Evolutionary conservation across 1,284 basidiomycete genomes (phyloP), one percentile per base, ranked within the genome.

Genomic region (Moniliophthora roreri): DNA sequence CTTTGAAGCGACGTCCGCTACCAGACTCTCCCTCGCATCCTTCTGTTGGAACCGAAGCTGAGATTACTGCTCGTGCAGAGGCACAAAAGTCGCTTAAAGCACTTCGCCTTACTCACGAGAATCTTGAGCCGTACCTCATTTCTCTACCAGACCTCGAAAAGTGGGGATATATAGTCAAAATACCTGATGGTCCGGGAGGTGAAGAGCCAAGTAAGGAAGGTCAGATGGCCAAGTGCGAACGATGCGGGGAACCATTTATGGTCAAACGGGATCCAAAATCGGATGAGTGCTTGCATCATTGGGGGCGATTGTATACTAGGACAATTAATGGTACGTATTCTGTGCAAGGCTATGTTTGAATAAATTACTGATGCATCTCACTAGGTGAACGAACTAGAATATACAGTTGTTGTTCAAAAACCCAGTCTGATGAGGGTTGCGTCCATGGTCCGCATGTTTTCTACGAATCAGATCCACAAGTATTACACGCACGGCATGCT

Each of bases 11-110:
- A 60, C 84, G 95, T 0, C 66, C 79, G 0, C 65, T 75, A 3
- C 92, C 93, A 1, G 79, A 80, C 46, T 75, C 76, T 1, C 61
- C 80, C 18, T 73, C 77, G 1, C 88, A 93, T 63, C 76, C 82
- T 0, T 94, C 91, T 3, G 82, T 95, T 23, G 94, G 95, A 3
- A 95, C 93, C 0, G 83, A 93, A 52, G 79, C 71, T 9, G 84
- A 91, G 13, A 71, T 90, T 28, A 71, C 74, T 9, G 74, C 75
- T 11, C 84, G 86, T 15, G 70, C 70, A 28, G 85, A 87, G 58
- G 75, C 78, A 8, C 79, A 77, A 36, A 87, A 86, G 56, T 75
- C 81, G 23, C 69, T 86, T 2, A 68, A 80, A 28, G 69, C 80
- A 3, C 73, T 90, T 5, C 74, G 69, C n/a, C 71, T 94, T 48